Evolutionary conservation across 108 stramenopile species (phyloP), one percentile per base, ranked within the genome.

Genomic region (Cyclotella kingstonii): DNA sequence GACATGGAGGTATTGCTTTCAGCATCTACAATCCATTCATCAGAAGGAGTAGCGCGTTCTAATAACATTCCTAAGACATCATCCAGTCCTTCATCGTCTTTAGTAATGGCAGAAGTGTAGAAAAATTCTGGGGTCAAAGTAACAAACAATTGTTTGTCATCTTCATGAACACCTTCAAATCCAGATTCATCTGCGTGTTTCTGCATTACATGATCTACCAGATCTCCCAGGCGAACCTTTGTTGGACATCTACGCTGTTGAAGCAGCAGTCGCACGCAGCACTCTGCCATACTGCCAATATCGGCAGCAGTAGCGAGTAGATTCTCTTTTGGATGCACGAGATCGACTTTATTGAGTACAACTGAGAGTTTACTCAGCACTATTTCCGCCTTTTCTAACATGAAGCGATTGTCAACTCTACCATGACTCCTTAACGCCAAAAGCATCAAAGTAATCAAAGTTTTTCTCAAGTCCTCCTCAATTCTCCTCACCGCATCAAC

Each of bases 331-430:
- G 94, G 94, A 45, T 90, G 49, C 0, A 96, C 94, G 48, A 95
- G 60, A 63, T 96, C 96, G 4, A 91, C 88, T 67, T 96, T 96
- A 68, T 96, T 96, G 39, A 96, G 49, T 22, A 95, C 89, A 35
- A 96, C 70, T 33, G 83, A 84, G 80, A 94, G 77, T 66, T 90
- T 84, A 57, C 68, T 49, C 38, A 58, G 22, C 29, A 34, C 17
- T 43, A 49, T 46, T 2, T 38, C 23, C 4, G 31, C 36, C 29
- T 11, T 34, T 69, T 41, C 39, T n/a, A n/a, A n/a, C n/a, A n/a
- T n/a, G n/a, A 45, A 4, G 9, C 42, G 63, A 31, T 80, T 80
- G 61, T 90, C 85, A 34, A 77, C 67, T 23, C 87, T 49, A 41
- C 90, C 90, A 27, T 73, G 51, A 42, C 81, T 74, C 33, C 68